Evolutionary conservation across 2,329 filamentous ascomycete genomes (phyloP).

Genomic region (Fusarium odoratissimum): DNA sequence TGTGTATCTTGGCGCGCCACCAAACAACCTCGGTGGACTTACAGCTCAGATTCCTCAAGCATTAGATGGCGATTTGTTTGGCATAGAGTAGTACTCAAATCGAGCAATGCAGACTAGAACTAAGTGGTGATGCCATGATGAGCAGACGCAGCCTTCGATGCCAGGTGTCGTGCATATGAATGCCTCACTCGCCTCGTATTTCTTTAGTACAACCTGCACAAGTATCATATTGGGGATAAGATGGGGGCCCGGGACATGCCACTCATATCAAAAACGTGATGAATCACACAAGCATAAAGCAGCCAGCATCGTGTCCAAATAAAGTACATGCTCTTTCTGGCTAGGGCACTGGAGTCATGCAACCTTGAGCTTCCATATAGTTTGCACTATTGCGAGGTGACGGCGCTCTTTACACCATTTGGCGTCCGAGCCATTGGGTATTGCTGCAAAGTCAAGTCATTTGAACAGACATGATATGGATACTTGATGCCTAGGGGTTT

Average conservation of each 20-base stretch:
- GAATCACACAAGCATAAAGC: conserved; percentile 4
- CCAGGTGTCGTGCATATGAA: conserved; percentile 10
- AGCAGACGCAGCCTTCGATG: background rate
- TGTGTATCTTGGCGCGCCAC: conserved; percentile 8
- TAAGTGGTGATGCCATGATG: background rate
- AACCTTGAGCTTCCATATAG: background rate
- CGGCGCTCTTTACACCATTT: conserved; percentile 9
- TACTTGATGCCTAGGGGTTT: background rate
- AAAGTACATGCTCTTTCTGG: conserved; percentile 9
- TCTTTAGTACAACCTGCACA: background rate
- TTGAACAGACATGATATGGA: background rate
- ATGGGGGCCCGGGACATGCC: conserved; percentile 14
- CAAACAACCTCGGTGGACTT: background rate
- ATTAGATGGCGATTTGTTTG: background rate
- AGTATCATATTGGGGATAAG: conserved; percentile 1
- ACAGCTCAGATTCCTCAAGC: background rate
- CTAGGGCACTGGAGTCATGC: background rate
- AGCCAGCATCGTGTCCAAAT: conserved; percentile 30
- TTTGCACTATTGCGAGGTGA: background rate
- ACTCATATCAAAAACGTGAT: conserved; percentile 14
- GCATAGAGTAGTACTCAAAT: background rate
- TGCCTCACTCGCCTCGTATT: conserved; percentile 13
- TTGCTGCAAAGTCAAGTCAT: background rate
- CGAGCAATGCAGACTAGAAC: background rate
- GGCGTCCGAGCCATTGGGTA: background rate